A percentile compares a stretch with the other conserved stretches of the same genome.
Evolutionary conservation across 257 asterid genomes (phyloP).

Genomic region (Cinchona pubescens): DNA sequence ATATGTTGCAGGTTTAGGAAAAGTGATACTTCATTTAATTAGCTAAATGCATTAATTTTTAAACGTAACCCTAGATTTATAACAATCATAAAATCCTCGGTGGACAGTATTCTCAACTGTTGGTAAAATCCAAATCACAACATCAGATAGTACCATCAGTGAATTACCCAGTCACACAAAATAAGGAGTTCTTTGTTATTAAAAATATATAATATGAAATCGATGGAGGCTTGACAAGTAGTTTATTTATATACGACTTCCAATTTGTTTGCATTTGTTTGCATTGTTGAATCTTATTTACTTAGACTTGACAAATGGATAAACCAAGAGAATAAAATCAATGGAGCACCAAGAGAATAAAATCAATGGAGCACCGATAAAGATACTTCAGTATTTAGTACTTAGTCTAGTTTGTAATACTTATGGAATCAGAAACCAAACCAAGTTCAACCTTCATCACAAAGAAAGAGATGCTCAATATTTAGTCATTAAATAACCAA

Average conservation of each 20-base stretch:
- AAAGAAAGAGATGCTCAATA: neutral
- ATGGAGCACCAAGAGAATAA: neutral
- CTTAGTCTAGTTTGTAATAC: neutral
- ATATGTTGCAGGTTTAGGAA: too few species aligned
- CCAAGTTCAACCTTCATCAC: too few species aligned
- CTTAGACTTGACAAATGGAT: neutral
- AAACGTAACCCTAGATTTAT: neutral
- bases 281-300: neutral
- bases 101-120: neutral
- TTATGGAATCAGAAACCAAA: neutral
- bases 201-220: too few species aligned
- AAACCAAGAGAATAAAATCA: neutral
- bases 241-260: too few species aligned
- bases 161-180: too few species aligned
- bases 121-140: neutral
- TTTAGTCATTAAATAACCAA: neutral
- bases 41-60: neutral
- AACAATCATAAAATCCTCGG: neutral
- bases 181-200: too few species aligned
- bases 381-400: neutral
- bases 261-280: neutral
- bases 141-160: too few species aligned
- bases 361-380: neutral
- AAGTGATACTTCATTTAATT: too few species aligned
- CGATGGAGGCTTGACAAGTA: too few species aligned